phyloP scores from a whole-genome alignment of 139 green algal species.

The Gonium pectorale region DNA sequence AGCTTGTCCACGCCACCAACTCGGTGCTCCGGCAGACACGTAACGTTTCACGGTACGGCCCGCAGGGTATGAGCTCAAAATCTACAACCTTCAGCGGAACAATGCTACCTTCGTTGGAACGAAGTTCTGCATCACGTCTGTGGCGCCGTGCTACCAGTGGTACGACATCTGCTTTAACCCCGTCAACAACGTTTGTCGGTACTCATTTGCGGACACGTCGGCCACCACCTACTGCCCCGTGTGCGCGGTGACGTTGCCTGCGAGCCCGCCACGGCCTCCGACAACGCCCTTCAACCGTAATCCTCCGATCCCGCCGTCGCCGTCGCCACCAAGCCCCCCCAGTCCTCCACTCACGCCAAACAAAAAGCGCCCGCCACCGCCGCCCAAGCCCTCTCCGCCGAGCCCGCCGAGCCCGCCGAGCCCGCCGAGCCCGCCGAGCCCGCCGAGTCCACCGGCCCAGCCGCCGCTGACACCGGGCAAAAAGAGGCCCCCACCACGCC shows the following conservation, averaged over 20 bases:
- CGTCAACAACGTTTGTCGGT: background rate
- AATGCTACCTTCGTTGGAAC: background rate
- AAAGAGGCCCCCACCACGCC: too few species aligned
- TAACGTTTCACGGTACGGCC: too few species aligned
- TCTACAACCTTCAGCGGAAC: constrained; percentile 37
- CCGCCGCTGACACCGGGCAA: too few species aligned
- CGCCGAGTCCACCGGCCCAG: background rate
- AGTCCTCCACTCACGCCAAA: background rate
- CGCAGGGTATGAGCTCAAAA: constrained; percentile 24
- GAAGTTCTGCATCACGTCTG: background rate
- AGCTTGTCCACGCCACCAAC: too few species aligned
- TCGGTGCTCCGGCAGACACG: too few species aligned
- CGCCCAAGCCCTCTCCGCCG: background rate
- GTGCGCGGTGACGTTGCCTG: background rate
- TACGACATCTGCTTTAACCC: constrained; percentile 8
- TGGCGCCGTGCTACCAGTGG: background rate
- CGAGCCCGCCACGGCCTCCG: too few species aligned
- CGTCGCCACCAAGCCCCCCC: background rate
- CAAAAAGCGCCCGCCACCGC: background rate
- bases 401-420: background rate
- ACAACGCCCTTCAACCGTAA: background rate
- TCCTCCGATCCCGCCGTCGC: constrained; percentile 3
- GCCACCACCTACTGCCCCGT: constrained; percentile 17
- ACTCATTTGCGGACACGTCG: background rate
- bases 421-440: too few species aligned